Conservation (phyloP, 345 rosid species). For the Streptanthus diversifolius region DNA sequence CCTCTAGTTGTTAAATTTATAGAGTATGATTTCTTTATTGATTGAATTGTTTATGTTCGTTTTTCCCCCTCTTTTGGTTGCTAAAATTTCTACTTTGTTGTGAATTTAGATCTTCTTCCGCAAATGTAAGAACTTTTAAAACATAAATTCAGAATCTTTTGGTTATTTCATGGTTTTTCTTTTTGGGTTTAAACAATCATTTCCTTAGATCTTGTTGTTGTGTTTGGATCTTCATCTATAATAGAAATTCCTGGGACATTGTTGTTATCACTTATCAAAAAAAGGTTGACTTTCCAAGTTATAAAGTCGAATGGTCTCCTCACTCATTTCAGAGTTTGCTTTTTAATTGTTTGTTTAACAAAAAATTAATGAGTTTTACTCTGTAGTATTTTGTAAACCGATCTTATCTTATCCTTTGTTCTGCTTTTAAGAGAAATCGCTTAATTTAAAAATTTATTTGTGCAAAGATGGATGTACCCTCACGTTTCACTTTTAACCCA, state of each 20-base stretch:
- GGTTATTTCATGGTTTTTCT: conserved; percentile 9
- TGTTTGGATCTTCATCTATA: conserved; percentile 15
- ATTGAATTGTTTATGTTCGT: background rate
- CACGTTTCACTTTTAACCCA: conserved; percentile 28
- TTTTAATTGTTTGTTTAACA: background rate
- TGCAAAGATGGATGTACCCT: conserved; percentile 5
- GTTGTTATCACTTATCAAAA: background rate
- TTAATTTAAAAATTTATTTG: background rate
- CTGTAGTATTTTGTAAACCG: conserved; percentile 7
- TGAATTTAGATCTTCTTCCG: conserved; percentile 15
- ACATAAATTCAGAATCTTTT: background rate
- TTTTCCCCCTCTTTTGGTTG: background rate
- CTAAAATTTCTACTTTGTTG: background rate
- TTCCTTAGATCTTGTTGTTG: conserved; percentile 12
- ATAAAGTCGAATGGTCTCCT: background rate
- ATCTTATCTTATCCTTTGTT: conserved; percentile 27
- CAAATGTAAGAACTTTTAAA: background rate
- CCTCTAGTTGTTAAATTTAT: background rate
- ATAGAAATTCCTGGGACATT: conserved; percentile 1
- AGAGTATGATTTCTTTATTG: background rate
- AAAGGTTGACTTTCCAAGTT: conserved; percentile 12
- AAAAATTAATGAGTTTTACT: background rate
- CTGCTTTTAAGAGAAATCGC: background rate
- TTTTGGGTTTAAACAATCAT: background rate
- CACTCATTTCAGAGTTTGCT: background rate